Evolutionary conservation across 805 yeast genomes (phyloP).

Genomic region (Metschnikowia bowlesiae): DNA sequence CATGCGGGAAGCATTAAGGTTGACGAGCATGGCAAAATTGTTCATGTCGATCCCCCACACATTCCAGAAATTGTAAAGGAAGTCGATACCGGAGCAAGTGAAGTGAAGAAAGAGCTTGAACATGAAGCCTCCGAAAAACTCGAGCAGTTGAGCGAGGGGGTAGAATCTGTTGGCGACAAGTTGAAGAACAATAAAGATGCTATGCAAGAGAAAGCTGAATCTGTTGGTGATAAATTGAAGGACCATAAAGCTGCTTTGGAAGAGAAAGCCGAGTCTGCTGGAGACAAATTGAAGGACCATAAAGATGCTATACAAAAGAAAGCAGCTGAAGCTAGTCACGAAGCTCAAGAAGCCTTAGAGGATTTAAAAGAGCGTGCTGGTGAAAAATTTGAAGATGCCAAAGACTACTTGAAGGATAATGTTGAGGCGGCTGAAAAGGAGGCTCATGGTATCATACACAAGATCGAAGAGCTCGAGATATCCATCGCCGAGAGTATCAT

Average conservation of each 20-base stretch:
- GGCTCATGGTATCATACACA: conserved; percentile 3
- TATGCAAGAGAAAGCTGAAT: conserved; percentile 2
- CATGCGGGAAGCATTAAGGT: conserved; percentile 13
- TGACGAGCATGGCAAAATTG: conserved; percentile 6
- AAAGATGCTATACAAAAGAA: conserved; percentile 5
- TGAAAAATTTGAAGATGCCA: background rate
- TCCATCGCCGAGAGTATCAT: conserved; percentile 3
- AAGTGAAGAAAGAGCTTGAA: background rate
- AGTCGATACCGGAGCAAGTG: conserved; percentile 1
- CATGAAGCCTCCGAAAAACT: background rate
- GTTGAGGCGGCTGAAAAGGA: background rate
- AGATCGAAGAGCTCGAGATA: background rate
- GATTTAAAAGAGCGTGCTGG: background rate
- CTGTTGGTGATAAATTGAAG: background rate
- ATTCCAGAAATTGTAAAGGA: conserved; percentile 14
- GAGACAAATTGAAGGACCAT: background rate
- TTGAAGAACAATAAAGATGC: background rate
- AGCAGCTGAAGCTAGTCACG: background rate
- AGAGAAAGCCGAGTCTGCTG: conserved; percentile 2
- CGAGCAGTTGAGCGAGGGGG: conserved; percentile 1
- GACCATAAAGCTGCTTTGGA: background rate
- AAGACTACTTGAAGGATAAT: background rate
- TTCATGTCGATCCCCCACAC: conserved; percentile 11
- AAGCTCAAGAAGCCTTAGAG: conserved; percentile 3
- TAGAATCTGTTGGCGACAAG: background rate